Conservation (phyloP, 352 stramenopile genomes). For the Elongisporangium undulatum region DNA sequence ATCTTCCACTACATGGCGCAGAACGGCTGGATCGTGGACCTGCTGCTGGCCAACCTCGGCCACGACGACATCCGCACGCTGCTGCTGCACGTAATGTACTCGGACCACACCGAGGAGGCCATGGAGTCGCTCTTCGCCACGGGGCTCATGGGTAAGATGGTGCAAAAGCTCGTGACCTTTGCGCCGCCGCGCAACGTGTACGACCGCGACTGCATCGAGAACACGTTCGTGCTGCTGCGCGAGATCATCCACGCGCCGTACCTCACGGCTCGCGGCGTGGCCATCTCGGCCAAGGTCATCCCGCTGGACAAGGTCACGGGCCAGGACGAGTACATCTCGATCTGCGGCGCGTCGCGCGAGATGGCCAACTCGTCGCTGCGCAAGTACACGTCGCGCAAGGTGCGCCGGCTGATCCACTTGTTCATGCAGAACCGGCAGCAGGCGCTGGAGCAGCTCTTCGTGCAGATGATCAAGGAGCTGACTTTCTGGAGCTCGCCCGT, state of each 20-base stretch:
- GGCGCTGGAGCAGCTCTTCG: conserved; percentile 64
- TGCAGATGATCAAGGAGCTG: conserved; percentile 82
- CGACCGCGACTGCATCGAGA: conserved; percentile 75
- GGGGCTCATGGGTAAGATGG: conserved; percentile 68
- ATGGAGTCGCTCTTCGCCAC: conserved; percentile 72
- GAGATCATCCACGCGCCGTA: conserved; percentile 84
- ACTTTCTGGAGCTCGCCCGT: conserved; percentile 75
- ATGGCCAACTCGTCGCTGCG: conserved; percentile 77
- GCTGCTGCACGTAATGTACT: conserved; percentile 78
- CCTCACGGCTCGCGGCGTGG: conserved; percentile 70
- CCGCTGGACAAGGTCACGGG: conserved; percentile 82
- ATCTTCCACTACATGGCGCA: conserved; percentile 67
- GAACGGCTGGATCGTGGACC: conserved; percentile 51
- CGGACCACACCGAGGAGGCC: conserved; percentile 72
- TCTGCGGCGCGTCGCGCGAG: conserved; percentile 78
- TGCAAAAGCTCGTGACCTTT: conserved; percentile 74
- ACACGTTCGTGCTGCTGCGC: conserved; percentile 72
- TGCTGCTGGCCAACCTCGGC: conserved; percentile 76
- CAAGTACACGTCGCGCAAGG: conserved; percentile 85
- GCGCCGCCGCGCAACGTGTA: conserved; percentile 65
- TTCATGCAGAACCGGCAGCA: conserved; percentile 77
- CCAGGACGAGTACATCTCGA: conserved; percentile 85
- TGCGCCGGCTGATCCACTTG: conserved; percentile 76
- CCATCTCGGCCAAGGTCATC: conserved; percentile 85
- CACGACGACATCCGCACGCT: conserved; percentile 79